Base-by-base conservation (phyloP, 129 eudicot species). In the Logfia minima region DNA sequence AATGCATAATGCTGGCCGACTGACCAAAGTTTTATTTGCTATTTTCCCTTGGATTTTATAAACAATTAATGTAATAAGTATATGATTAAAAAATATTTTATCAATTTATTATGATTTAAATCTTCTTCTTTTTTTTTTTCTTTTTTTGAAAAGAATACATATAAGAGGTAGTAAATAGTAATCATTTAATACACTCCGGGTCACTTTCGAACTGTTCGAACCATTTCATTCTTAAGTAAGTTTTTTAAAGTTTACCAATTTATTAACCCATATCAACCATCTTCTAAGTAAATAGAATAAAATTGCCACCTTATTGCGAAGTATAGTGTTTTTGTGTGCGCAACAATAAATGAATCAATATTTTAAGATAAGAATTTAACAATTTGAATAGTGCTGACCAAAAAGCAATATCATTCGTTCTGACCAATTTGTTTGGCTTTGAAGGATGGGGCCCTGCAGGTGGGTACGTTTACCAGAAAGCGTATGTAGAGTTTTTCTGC, bases 371-470 rank as follows among this genome's bases (percentile, higher is more conserved):
- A 43, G 58, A 11, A 26, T 43, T 6, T 70, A 59, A 26, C 66
- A 34, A 41, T 24, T 43, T 26, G 6, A 39, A 43, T 9, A 37
- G 24, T 39, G 28, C 31, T 18, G 34, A 9, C 79, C 5, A 26
- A 64, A 39, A 45, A 43, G 32, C 26, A 3, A 32, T 66, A 53
- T 59, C 4, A 26, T 19, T 39, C 2, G 16, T 51, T 16, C 80
- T 77, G 24, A 77, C 68, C 6, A 10, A 70, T 67, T 32, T 71
- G 26, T 52, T 32, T 78, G 74, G 43, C 19, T 72, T 71, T 83
- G 37, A 68, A 81, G 98, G 98, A 83, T 93, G 98, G 98, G 98
- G 98, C 23, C 97, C 96, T 0, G 85, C 97, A 8, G 97, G 98
- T 32, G 98, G 98, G 37, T 93, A 88, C 51, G 97, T 93, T 34